Percentiles rank a stretch among this genome's conserved stretches.
Conservation (phyloP, 2,329 filamentous ascomycete genomes). For the Calonectria pseudoturangicola region DNA sequence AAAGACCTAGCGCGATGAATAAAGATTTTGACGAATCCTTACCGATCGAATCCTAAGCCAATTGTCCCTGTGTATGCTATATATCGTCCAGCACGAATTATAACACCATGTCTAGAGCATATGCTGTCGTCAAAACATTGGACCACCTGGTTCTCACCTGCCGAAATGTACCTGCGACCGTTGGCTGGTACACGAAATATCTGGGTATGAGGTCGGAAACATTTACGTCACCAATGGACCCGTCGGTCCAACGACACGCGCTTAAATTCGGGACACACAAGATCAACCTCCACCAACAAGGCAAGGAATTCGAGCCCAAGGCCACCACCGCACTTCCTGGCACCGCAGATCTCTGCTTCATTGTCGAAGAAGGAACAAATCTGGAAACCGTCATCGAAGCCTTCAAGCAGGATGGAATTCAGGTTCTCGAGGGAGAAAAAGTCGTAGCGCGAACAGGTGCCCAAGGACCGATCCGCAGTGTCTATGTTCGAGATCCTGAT, state of each 20-base stretch:
- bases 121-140: slow-evolving; percentile 64
- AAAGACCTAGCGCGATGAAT: background rate
- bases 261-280: slow-evolving; percentile 76
- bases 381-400: slow-evolving; percentile 67
- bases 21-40: background rate
- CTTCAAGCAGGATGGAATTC: slow-evolving; percentile 65
- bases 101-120: slow-evolving; percentile 9
- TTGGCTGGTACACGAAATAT: slow-evolving; percentile 72
- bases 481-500: slow-evolving; percentile 78
- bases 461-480: slow-evolving; percentile 70
- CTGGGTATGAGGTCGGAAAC: slow-evolving; percentile 73
- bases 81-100: background rate
- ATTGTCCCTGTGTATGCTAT: background rate
- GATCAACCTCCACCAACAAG: slow-evolving; percentile 76
- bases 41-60: background rate
- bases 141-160: slow-evolving; percentile 79
- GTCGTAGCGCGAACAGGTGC: slow-evolving; percentile 75
- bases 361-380: slow-evolving; percentile 67
- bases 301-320: slow-evolving; percentile 77
- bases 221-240: slow-evolving; percentile 61
- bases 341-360: slow-evolving; percentile 76
- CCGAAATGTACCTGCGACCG: slow-evolving; percentile 67
- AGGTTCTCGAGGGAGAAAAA: slow-evolving; percentile 69
- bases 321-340: slow-evolving; percentile 72
- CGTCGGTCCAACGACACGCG: slow-evolving; percentile 65